Percentiles rank a stretch among this genome's conserved stretches.
Evolutionary conservation across 176 grass and related monocot species (phyloP).

Genomic region (Melocanna baccifera): DNA sequence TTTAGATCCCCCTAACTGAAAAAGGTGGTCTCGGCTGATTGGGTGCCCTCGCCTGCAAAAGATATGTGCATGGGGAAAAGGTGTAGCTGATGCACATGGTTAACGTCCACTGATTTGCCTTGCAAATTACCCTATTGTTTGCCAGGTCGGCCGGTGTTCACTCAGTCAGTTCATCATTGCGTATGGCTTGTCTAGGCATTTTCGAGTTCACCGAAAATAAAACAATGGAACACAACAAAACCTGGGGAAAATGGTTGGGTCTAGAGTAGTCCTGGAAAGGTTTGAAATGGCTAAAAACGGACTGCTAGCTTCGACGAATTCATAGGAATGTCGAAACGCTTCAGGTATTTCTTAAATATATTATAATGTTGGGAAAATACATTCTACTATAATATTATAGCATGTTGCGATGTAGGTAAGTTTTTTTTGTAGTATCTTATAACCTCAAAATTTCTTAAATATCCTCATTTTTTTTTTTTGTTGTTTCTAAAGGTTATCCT

Average conservation of each 20-base stretch:
- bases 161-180: conserved; percentile 5
- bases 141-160: neutral
- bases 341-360: neutral
- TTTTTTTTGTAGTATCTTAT: neutral
- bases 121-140: conserved; percentile 3
- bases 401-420: neutral
- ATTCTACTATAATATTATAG: neutral
- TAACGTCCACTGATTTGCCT: neutral
- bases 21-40: conserved; percentile 18
- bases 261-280: neutral
- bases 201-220: neutral
- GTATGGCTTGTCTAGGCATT: neutral
- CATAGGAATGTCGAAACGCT: neutral
- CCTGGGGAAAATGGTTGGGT: neutral
- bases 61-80: neutral
- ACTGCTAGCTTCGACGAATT: neutral
- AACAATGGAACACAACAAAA: neutral
- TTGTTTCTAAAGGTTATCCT: neutral
- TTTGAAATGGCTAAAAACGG: neutral
- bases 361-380: neutral
- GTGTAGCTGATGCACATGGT: conserved; percentile 19
- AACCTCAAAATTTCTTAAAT: neutral
- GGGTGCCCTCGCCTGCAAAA: neutral
- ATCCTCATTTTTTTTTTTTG: neutral
- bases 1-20: conserved; percentile 23